Base-by-base conservation (phyloP, 176 grass and related monocot genomes). In the Oryza punctata region DNA sequence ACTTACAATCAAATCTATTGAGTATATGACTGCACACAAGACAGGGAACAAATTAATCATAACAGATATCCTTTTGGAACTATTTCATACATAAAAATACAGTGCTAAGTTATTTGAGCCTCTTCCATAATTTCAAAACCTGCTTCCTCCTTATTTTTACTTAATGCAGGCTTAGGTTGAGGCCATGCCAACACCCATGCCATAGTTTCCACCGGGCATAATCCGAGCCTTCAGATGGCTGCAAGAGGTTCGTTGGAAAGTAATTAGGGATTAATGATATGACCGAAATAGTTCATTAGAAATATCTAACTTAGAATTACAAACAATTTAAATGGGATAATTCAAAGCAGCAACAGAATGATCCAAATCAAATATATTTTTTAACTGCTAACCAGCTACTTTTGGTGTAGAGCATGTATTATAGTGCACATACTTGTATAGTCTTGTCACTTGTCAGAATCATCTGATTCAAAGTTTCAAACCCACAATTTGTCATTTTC, bases 191-290 rank as follows among this genome's bases (percentile, higher is more conserved):
- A 73, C 73, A 67, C 68, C 60, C 45, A 73, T 43, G 43, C 68
- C 68, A 0, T 67, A 74, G 18, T 88, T 88, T 45, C 61, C 33
- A 10, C 69, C 44, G 2, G 65, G 23, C 75, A 88, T 45, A 13
- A 79, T 79, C 33, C 26, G 25, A 2, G 19, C 69, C 67, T 88
- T 88, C 6, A 88, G 45, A 43, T 88, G 87, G 26, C 87, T 88
- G 75, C n/a, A 84, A 83, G 26, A 70, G 47, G 25, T 73, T 67
- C 18, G 13, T 73, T 35, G 5, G 12, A 72, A 73, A 83, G 14
- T 13, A 44, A 12, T 83, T 71, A 65, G 23, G 29, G 35, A 32
- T 3, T 0, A 67, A 68, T 2, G 30, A 46, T 68, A 47, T 52
- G 1, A 12, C 18, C 10, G 8, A 63, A 69, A 63, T 23, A 40